Evolutionary conservation across 306 rosid species (phyloP).

Genomic region (Dryas drummondii): DNA sequence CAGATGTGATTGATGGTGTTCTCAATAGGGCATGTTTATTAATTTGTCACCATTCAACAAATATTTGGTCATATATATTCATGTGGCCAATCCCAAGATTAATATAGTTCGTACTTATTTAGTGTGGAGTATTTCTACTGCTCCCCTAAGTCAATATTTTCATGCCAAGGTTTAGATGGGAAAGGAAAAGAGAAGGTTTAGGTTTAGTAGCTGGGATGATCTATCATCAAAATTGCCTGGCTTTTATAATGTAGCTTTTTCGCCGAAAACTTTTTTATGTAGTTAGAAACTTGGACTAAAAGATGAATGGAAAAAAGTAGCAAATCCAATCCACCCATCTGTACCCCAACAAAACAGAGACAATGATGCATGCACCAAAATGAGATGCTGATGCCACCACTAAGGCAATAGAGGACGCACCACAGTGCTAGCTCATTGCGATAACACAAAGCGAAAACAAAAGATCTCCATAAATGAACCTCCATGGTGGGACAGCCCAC

Average conservation of each 20-base stretch:
- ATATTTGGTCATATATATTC: background rate
- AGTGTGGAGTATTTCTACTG: background rate
- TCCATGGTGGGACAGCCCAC: slow-evolving; percentile 14
- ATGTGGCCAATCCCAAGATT: no score
- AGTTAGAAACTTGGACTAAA: background rate
- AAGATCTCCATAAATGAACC: background rate
- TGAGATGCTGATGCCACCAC: slow-evolving; percentile 13
- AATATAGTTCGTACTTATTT: background rate
- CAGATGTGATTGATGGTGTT: background rate
- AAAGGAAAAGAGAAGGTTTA: background rate
- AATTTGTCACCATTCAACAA: background rate
- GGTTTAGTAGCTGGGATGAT: background rate
- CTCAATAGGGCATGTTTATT: no score
- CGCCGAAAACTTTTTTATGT: background rate
- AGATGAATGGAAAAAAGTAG: background rate
- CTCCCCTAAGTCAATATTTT: background rate
- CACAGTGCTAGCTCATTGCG: background rate
- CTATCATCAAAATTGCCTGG: background rate
- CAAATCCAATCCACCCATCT: background rate
- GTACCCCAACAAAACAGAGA: background rate
- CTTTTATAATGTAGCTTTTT: background rate
- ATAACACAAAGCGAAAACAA: slow-evolving; percentile 4
- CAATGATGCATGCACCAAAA: slow-evolving; percentile 13
- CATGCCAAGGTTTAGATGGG: background rate
- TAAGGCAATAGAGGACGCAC: background rate